Conservation (phyloP, 1,139 yeast species). For the Pichia sp. region DNA sequence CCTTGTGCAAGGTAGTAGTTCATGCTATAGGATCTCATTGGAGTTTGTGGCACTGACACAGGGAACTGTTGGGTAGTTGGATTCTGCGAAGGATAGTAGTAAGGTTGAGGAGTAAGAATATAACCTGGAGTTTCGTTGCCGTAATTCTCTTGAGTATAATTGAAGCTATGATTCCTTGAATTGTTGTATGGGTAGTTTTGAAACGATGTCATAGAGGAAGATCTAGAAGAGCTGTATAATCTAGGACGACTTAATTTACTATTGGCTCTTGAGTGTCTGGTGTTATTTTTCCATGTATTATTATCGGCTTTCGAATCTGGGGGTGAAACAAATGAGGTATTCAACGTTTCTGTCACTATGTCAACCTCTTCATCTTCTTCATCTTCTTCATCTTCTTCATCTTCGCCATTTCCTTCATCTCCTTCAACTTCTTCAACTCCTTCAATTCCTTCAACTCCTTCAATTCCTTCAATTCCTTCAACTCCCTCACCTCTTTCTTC, state of each 20-base stretch:
- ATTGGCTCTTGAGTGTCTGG: background rate
- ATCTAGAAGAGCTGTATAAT: slow-evolving; percentile 7
- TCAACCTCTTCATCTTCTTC: slow-evolving; percentile 12
- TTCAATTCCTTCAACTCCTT: no score
- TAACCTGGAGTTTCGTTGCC: background rate
- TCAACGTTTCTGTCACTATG: slow-evolving; percentile 7
- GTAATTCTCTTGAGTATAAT: background rate
- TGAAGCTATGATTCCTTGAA: background rate
- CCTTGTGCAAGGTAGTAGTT: background rate
- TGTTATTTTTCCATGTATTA: background rate
- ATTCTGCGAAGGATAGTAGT: slow-evolving; percentile 6
- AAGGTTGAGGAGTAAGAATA: slow-evolving; percentile 3
- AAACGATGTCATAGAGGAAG: slow-evolving; percentile 11
- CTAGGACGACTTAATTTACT: background rate
- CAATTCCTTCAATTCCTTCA: background rate
- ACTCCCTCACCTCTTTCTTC: background rate
- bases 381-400: no score
- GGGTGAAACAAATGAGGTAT: background rate
- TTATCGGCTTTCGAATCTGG: background rate
- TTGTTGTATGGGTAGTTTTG: background rate
- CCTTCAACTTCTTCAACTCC: no score
- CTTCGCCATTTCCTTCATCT: no score
- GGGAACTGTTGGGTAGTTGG: slow-evolving; percentile 1
- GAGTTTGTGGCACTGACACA: slow-evolving; percentile 3
- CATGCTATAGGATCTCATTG: background rate